phyloP scores from a whole-genome alignment of 2,329 filamentous ascomycete species.

The Fusarium tjaetaba region DNA sequence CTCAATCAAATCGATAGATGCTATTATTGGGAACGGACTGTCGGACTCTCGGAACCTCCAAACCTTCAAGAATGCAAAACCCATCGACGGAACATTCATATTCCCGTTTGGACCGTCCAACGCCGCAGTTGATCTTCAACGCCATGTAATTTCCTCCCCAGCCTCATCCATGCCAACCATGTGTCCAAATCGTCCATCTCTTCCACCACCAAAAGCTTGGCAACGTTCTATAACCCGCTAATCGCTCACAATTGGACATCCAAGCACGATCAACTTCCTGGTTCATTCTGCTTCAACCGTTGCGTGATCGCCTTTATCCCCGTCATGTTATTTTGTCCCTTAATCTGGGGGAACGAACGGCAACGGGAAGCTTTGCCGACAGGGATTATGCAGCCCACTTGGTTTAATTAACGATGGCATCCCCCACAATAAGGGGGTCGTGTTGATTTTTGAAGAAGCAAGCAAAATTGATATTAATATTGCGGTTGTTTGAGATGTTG shows the following conservation, averaged over 20 bases:
- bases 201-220: not conserved
- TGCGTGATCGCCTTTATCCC: slow-evolving; percentile 22
- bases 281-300: slow-evolving; percentile 5
- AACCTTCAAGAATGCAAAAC: not conserved
- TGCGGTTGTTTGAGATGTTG: slow-evolving; percentile 21
- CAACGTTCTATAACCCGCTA: slow-evolving; percentile 14
- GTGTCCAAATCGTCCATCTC: not conserved
- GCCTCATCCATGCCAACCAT: slow-evolving; percentile 20
- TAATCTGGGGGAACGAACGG: slow-evolving; percentile 24
- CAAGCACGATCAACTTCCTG: slow-evolving; percentile 3
- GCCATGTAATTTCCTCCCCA: slow-evolving; percentile 9
- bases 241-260: not conserved
- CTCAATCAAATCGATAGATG: not conserved
- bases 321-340: slow-evolving; percentile 9
- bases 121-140: not conserved
- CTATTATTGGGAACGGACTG: not conserved
- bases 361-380: not conserved
- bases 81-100: not conserved
- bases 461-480: not conserved
- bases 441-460: not conserved
- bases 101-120: not conserved
- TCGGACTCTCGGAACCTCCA: not conserved
- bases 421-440: slow-evolving; percentile 33
- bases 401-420: slow-evolving; percentile 38
- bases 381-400: slow-evolving; percentile 31